A percentile compares a stretch with the other conserved stretches of the same genome.
phyloP scores from a whole-genome alignment of 805 yeast genomes.

The Wickerhamomyces strasburgensis region DNA sequence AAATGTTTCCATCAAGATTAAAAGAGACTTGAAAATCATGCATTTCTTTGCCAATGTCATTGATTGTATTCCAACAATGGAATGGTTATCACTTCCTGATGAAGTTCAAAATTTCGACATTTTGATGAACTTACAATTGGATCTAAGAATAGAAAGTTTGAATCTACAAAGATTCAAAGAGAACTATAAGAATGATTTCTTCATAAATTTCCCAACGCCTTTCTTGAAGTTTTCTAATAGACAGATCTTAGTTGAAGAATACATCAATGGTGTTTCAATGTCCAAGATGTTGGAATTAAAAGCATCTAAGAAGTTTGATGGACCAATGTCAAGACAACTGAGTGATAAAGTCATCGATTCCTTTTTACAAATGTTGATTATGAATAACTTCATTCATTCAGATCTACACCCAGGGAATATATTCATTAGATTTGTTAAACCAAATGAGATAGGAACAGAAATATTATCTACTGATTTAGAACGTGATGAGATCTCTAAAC shows the following conservation, averaged over 20 bases:
- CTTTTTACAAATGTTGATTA: conserved; percentile 84
- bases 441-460: conserved; percentile 28
- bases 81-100: conserved; percentile 92
- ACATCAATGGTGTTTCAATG: conserved; percentile 80
- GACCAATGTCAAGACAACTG: conserved; percentile 56
- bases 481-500: conserved; percentile 21
- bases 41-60: conserved; percentile 66
- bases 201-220: conserved; percentile 79
- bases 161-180: conserved; percentile 68
- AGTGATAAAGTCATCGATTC: conserved; percentile 87
- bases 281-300: conserved; percentile 49
- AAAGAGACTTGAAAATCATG: conserved; percentile 84
- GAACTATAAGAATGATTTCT: conserved; percentile 54
- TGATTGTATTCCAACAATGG: conserved; percentile 85
- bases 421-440: conserved; percentile 63
- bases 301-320: conserved; percentile 33
- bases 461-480: conserved; percentile 19
- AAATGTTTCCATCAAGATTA: conserved; percentile 61
- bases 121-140: conserved; percentile 85
- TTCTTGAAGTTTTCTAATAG: conserved; percentile 59
- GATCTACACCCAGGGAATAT: conserved; percentile 97
- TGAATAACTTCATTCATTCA: conserved; percentile 93
- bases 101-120: conserved; percentile 86
- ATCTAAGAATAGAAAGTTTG: conserved; percentile 82
- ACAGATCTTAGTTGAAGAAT: conserved; percentile 80